Base-by-base conservation (phyloP, 306 rosid genomes). In the Cicer chorassanicum region DNA sequence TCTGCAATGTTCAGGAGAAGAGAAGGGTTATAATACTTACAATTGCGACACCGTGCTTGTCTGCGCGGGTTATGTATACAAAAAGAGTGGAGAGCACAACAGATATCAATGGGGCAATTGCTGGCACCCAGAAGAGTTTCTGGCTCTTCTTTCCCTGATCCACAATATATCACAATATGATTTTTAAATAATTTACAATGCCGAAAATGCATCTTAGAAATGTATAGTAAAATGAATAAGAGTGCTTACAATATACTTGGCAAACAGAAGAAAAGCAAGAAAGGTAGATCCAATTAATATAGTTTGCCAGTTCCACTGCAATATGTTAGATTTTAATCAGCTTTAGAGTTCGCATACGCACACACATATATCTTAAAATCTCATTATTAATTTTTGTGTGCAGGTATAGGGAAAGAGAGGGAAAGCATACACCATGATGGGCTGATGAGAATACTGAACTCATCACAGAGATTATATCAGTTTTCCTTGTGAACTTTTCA, bases 281-380 rank as follows among this genome's bases (percentile, higher is more conserved):
- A 91, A 93, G 46, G 79, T n/a, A 15, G 71, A 86, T 83, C 94
- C 97, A 16, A 93, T 86, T 42, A 81, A 82, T 78, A 89, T 87
- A 65, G 98, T 93, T 85, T 88, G 91, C 97, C 97, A 91, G 86
- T 93, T 93, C 98, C 98, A 93, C 97, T 93, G 96, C 91, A 87
- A 77, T 66, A 48, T 72, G 59, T 50, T 53, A 78, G 9, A 78
- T 15, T 66, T 2, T 74, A 70, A 44, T 81, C 76, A 82, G 79
- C 71, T 42, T 60, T 54, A 73, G 53, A 51, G 54, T 56, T 68
- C 16, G 18, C 9, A 63, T 0, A 54, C 15, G 11, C 15, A 12
- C 2, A 3, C 16, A 56, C 15, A 56, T 2, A 59, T 15, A 42
- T 8, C 76, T 75, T 75, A 15, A 46, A 57, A 78, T 62, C n/a